Percentiles rank a stretch among this genome's conserved stretches.
Evolutionary conservation across 2,329 filamentous ascomycete genomes (phyloP).

Genomic region (Clarireedia hainanense): DNA sequence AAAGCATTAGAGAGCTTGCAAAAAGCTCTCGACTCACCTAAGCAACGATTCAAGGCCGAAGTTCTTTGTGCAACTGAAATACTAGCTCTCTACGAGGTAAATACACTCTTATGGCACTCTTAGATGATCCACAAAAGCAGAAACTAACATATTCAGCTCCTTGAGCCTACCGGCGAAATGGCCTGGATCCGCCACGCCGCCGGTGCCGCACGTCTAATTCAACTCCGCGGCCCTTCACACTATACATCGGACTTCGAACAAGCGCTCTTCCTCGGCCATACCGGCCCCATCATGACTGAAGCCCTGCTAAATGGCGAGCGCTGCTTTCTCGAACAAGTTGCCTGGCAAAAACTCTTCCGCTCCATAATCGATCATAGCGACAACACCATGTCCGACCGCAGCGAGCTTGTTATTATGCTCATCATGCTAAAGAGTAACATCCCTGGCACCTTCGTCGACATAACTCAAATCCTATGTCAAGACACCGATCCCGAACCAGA

Average conservation of each 20-base stretch:
- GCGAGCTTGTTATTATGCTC: constrained; percentile 18
- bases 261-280: constrained; percentile 30
- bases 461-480: constrained; percentile 15
- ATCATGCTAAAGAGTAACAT: constrained; percentile 21
- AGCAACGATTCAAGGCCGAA: constrained; percentile 17
- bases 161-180: constrained; percentile 25
- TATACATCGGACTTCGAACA: constrained; percentile 32
- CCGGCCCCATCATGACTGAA: constrained; percentile 28
- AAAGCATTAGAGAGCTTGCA: constrained; percentile 20
- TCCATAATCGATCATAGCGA: constrained; percentile 13
- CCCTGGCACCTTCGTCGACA: constrained; percentile 28
- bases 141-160: constrained; percentile 21
- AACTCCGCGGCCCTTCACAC: constrained; percentile 24
- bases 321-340: constrained; percentile 19
- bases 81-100: constrained; percentile 21
- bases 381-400: constrained; percentile 17
- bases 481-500: neutral
- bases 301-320: constrained; percentile 17
- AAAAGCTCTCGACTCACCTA: constrained; percentile 19
- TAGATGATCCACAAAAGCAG: constrained; percentile 11
- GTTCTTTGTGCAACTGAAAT: constrained; percentile 24
- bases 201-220: constrained; percentile 28
- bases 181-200: constrained; percentile 30
- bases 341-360: constrained; percentile 18
- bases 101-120: neutral